Percentiles rank a stretch among this genome's conserved stretches.
phyloP scores from a whole-genome alignment of 352 stramenopile genomes.

The Phytopythium delawarense region DNA sequence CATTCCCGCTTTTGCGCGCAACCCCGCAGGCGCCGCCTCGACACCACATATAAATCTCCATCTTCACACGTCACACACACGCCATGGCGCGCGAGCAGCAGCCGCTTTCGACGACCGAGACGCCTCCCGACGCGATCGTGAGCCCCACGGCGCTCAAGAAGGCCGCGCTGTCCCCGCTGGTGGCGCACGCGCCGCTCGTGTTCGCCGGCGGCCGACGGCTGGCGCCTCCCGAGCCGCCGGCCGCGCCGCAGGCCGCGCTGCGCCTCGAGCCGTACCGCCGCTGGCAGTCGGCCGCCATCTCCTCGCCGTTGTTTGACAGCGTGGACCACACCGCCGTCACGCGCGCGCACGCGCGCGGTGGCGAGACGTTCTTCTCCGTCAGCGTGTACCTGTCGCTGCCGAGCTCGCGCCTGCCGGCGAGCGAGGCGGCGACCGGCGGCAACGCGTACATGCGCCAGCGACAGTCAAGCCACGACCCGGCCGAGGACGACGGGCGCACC shows the following conservation, averaged over 20 bases:
- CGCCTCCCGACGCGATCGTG: neutral
- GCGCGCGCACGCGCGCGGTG: constrained; percentile 19
- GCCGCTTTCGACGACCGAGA: neutral
- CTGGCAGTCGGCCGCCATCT: constrained; percentile 9
- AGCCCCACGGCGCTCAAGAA: constrained; percentile 5
- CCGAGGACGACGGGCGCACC: neutral
- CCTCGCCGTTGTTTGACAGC: constrained; percentile 31
- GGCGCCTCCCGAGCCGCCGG: neutral
- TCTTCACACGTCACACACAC: neutral
- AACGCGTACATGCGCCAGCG: constrained; percentile 6
- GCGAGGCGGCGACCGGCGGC: constrained; percentile 27
- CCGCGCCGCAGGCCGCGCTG: neutral
- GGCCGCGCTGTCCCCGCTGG: constrained; percentile 9
- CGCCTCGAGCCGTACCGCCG: constrained; percentile 6
- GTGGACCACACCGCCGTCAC: constrained; percentile 44
- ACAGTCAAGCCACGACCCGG: constrained; percentile 5
- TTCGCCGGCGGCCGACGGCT: constrained; percentile 1
- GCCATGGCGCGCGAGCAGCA: neutral
- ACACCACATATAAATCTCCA: neutral
- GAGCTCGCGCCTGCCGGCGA: constrained; percentile 38
- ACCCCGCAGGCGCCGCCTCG: neutral
- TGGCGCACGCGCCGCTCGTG: constrained; percentile 8
- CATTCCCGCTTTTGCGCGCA: constrained; percentile 7
- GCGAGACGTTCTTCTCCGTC: constrained; percentile 46
- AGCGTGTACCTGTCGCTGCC: constrained; percentile 45